phyloP scores from a whole-genome alignment of 192 early-diverging fungal species.

The Coemansia sp. region DNA sequence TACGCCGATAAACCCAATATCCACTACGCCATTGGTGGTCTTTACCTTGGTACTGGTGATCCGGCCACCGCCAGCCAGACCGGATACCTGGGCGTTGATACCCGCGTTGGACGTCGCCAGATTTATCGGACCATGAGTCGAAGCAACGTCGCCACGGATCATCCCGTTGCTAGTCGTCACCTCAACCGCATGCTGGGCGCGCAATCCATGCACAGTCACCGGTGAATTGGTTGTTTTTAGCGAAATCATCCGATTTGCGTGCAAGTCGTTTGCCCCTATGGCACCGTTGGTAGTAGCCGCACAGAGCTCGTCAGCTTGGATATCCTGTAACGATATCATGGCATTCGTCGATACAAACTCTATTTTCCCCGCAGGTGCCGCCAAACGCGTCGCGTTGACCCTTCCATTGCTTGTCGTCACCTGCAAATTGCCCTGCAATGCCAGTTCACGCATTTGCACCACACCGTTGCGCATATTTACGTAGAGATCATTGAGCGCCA shows the following conservation, averaged over 20 bases:
- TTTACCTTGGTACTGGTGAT: neutral
- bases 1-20: conserved; percentile 6
- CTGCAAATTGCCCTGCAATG: conserved; percentile 3
- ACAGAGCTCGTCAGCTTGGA: neutral
- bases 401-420: conserved; percentile 23
- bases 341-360: conserved; percentile 16
- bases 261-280: conserved; percentile 8
- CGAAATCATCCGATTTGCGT: neutral
- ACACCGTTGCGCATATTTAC: conserved; percentile 15
- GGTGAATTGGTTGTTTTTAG: conserved; percentile 16
- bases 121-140: neutral
- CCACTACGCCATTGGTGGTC: conserved; percentile 22
- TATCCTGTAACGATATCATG: neutral
- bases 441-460: conserved; percentile 19
- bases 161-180: conserved; percentile 17
- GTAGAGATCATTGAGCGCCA: conserved; percentile 5
- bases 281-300: conserved; percentile 22
- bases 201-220: neutral
- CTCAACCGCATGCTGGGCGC: neutral
- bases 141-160: conserved; percentile 12
- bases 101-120: conserved; percentile 16
- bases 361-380: neutral
- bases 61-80: neutral
- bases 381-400: conserved; percentile 15
- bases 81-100: conserved; percentile 6